Evolutionary conservation across 108 stramenopile species (phyloP).

Genomic region (Stephanodiscus minutulus): DNA sequence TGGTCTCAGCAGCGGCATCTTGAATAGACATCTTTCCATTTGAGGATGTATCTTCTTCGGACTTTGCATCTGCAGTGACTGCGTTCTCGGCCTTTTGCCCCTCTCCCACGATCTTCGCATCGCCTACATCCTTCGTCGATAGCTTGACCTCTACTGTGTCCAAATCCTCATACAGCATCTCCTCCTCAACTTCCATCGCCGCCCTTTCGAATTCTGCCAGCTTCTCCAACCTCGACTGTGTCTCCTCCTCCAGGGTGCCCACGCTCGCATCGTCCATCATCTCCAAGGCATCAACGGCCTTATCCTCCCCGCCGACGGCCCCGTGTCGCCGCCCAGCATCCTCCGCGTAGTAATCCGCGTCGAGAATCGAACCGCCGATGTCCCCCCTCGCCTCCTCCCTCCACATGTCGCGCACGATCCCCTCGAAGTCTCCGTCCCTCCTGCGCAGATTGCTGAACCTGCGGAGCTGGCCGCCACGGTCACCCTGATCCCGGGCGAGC

Average conservation of each 20-base stretch:
- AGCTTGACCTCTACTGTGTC: conserved; percentile 12
- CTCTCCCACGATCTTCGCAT: conserved; percentile 8
- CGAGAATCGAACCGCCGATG: conserved; percentile 58
- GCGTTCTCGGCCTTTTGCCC: not conserved
- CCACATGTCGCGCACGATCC: conserved; percentile 65
- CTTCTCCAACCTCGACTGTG: conserved; percentile 31
- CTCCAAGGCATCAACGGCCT: conserved; percentile 12
- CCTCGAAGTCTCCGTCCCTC: conserved; percentile 70
- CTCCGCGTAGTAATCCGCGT: conserved; percentile 21
- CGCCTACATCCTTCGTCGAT: conserved; percentile 7
- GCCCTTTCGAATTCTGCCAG: conserved; percentile 41
- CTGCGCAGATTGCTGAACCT: conserved; percentile 39
- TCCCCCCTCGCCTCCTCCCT: conserved; percentile 53
- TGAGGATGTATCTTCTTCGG: conserved; percentile 11
- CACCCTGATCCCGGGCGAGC: conserved; percentile 56
- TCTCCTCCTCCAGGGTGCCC: conserved; percentile 31
- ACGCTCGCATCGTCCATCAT: conserved; percentile 46
- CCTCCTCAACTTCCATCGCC: conserved; percentile 43
- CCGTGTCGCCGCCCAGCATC: not conserved
- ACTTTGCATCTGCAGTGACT: conserved; percentile 1
- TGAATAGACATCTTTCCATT: not conserved
- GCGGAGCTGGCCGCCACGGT: conserved; percentile 31
- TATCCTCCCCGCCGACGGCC: not conserved
- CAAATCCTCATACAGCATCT: conserved; percentile 25
- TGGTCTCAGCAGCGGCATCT: conserved; percentile 7